Evolutionary conservation across 169 alveolate genomes (phyloP).

Genomic region (Cystoisospora suis): DNA sequence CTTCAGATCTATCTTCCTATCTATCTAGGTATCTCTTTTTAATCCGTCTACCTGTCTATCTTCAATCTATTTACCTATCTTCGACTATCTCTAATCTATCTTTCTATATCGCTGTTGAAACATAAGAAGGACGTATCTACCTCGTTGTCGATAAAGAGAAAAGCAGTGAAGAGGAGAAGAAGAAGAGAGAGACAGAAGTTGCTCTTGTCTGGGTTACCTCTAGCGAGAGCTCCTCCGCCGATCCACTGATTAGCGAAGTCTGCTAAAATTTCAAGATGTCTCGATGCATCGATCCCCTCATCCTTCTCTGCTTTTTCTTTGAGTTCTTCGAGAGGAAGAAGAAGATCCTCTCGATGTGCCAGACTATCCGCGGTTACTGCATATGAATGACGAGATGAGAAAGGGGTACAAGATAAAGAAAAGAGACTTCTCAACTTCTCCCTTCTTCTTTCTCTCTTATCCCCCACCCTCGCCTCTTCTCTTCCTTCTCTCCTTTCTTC

Average conservation of each 20-base stretch:
- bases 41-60: too few relatives aligned
- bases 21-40: too few relatives aligned
- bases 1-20: too few relatives aligned
- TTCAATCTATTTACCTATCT: too few relatives aligned
- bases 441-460: too few relatives aligned
- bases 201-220: neutral
- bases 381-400: neutral
- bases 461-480: neutral
- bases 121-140: too few relatives aligned
- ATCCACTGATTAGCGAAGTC: constrained; percentile 60
- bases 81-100: too few relatives aligned
- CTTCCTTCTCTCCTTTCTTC: neutral
- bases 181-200: neutral
- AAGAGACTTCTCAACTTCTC: too few relatives aligned
- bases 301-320: constrained; percentile 10
- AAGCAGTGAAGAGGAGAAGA: neutral
- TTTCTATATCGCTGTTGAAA: too few relatives aligned
- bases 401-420: neutral
- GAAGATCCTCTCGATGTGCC: constrained; percentile 28
- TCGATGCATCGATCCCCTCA: constrained; percentile 28
- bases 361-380: constrained; percentile 20
- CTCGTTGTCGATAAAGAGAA: neutral
- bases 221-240: constrained; percentile 61
- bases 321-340: constrained; percentile 31
- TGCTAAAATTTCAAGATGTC: constrained; percentile 10